Evolutionary conservation across 805 yeast genomes (phyloP).

Genomic region (Saturnispora halmiae): DNA sequence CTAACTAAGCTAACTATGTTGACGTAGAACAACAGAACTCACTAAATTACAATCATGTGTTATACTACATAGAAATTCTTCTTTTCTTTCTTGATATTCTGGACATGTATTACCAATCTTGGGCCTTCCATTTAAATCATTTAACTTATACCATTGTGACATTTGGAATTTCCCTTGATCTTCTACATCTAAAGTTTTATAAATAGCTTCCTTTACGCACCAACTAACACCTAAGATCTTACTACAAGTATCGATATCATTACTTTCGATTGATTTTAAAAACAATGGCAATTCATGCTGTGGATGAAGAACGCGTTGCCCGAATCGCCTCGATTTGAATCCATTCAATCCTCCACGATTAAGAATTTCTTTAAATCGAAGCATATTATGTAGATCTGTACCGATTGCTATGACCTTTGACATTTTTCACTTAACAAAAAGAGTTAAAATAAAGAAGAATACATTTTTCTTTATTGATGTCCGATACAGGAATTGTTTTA

Average conservation of each 20-base stretch:
- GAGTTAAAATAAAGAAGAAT: background rate
- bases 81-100: conserved; percentile 22
- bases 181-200: conserved; percentile 41
- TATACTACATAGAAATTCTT: conserved; percentile 43
- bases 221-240: conserved; percentile 47
- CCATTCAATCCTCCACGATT: conserved; percentile 26
- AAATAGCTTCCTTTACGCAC: conserved; percentile 72
- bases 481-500: background rate
- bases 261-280: conserved; percentile 6
- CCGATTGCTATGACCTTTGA: conserved; percentile 42
- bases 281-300: conserved; percentile 33
- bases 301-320: conserved; percentile 44
- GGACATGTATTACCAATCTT: conserved; percentile 28
- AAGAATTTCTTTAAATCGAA: conserved; percentile 39
- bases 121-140: conserved; percentile 36
- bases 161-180: conserved; percentile 49
- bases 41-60: conserved; percentile 61
- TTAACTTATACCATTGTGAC: conserved; percentile 48
- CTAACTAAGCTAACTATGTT: conserved; percentile 1
- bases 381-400: conserved; percentile 41
- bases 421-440: no score
- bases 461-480: no score
- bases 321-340: conserved; percentile 31
- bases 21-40: conserved; percentile 41
- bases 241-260: conserved; percentile 24